phyloP scores from a whole-genome alignment of 768 basidiomycete species.

The Sporobolomyces phaffii region DNA sequence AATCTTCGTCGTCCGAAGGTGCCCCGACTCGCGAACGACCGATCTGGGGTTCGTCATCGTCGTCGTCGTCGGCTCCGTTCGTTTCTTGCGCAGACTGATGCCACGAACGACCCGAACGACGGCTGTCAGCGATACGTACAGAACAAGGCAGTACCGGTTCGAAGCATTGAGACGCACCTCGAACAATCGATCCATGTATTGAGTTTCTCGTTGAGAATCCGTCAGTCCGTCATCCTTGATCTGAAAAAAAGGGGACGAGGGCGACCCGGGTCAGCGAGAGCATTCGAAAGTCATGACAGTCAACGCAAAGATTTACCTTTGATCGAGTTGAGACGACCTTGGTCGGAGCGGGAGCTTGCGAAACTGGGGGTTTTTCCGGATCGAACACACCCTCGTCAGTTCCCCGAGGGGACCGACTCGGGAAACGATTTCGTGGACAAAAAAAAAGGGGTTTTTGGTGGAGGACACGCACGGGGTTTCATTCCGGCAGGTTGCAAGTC shows the following conservation, averaged over 20 bases:
- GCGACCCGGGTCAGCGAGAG: too few species aligned
- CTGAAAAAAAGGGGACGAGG: constrained; percentile 42
- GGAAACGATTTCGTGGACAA: too few species aligned
- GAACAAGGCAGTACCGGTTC: background rate
- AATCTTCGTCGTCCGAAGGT: constrained; percentile 44
- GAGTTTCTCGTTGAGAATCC: constrained; percentile 44
- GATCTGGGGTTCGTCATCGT: constrained; percentile 34
- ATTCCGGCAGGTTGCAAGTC: constrained; percentile 45
- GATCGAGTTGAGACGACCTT: constrained; percentile 39
- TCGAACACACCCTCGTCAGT: too few species aligned
- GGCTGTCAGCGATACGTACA: too few species aligned
- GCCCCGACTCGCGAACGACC: constrained; percentile 23
- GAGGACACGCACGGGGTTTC: constrained; percentile 27
- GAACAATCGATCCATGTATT: constrained; percentile 47
- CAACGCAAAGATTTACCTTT: constrained; percentile 16
- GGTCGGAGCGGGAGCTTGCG: constrained; percentile 45
- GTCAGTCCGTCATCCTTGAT: constrained; percentile 42
- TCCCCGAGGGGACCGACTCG: too few species aligned
- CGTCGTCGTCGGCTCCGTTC: constrained; percentile 45
- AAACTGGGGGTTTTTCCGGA: constrained; percentile 43
- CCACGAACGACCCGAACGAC: background rate
- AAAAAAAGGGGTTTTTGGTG: too few species aligned
- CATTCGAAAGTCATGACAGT: too few species aligned
- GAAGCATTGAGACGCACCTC: constrained; percentile 1
- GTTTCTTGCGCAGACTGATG: constrained; percentile 44